These are phyloP conservation scores for Vitis cinerea DNA, from an alignment of 164 flowering plant genomes.

Conservation along the genomic window DNA sequence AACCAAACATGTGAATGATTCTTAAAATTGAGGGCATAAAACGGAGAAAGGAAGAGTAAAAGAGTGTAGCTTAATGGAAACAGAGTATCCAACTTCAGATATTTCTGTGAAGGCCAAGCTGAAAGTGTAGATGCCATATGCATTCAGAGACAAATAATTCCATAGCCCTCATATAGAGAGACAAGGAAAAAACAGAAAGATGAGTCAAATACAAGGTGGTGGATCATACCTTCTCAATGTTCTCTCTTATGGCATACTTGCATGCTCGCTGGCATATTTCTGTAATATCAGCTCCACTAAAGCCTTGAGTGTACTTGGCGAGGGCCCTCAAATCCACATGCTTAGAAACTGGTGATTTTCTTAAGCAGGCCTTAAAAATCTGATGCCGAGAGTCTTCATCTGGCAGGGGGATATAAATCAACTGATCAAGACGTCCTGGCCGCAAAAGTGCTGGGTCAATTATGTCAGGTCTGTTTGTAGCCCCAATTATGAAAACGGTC, in stretches of 20 bases:
- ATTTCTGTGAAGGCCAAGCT: too few species aligned
- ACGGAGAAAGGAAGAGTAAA: too few species aligned
- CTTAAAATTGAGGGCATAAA: too few species aligned
- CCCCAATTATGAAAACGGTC: constrained; percentile 44
- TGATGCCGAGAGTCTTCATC: constrained; percentile 37
- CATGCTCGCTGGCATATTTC: constrained; percentile 39
- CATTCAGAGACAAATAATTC: too few species aligned
- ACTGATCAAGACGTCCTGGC: constrained; percentile 44
- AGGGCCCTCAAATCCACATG: constrained; percentile 28
- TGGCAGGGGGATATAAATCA: constrained; percentile 45
- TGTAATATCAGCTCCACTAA: constrained; percentile 46
- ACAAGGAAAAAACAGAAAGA: neutral
- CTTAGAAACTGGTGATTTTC: constrained; percentile 31
- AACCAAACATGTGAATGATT: too few species aligned
- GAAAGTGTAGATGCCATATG: too few species aligned
- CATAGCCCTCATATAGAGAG: too few species aligned
- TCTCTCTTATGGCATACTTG: constrained; percentile 38
- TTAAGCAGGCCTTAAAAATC: constrained; percentile 32
- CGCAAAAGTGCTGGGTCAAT: constrained; percentile 41
- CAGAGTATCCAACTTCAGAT: too few species aligned
- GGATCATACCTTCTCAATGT: constrained; percentile 30
- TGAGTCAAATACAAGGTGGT: neutral
- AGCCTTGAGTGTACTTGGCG: constrained; percentile 37
- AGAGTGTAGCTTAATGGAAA: too few species aligned
- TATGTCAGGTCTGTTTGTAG: constrained; percentile 45